These are phyloP conservation scores for Cladorrhinum sp. DNA, from an alignment of 2,329 filamentous ascomycete genomes.

Conservation along the genomic window DNA sequence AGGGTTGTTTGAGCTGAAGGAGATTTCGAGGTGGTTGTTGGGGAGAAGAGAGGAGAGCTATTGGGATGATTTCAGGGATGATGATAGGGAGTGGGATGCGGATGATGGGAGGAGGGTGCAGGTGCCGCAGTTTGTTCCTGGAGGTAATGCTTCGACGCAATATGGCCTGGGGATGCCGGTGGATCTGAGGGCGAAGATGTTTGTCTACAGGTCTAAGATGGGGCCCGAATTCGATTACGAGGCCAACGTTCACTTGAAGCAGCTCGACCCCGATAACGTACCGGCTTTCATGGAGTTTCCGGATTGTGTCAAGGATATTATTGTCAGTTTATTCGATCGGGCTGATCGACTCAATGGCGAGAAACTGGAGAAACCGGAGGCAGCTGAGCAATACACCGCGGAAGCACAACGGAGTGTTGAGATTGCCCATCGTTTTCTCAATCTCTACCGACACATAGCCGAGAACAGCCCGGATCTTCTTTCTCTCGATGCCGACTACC, in stretches of 20 bases:
- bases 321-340: conserved; percentile 44
- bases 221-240: conserved; percentile 64
- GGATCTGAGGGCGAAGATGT: conserved; percentile 80
- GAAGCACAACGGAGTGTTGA: conserved; percentile 28
- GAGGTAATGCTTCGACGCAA: conserved; percentile 48
- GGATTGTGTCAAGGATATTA: conserved; percentile 73
- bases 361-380: not conserved
- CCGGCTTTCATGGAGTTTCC: conserved; percentile 62
- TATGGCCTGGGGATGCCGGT: conserved; percentile 76
- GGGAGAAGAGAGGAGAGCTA: conserved; percentile 69
- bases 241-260: conserved; percentile 67
- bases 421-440: conserved; percentile 55
- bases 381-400: not conserved
- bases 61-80: no score
- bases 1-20: conserved; percentile 68
- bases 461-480: conserved; percentile 40
- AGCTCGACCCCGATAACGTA: conserved; percentile 64
- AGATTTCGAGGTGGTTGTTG: conserved; percentile 76
- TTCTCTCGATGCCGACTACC: conserved; percentile 43
- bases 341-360: not conserved
- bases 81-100: conserved; percentile 53
- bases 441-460: conserved; percentile 49
- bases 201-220: conserved; percentile 73
- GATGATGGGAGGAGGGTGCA: conserved; percentile 74
- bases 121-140: conserved; percentile 59